Evolutionary conservation across 1,284 basidiomycete species (phyloP), one percentile per base, ranked within the genome.

Genomic region (Schizophyllum commune): DNA sequence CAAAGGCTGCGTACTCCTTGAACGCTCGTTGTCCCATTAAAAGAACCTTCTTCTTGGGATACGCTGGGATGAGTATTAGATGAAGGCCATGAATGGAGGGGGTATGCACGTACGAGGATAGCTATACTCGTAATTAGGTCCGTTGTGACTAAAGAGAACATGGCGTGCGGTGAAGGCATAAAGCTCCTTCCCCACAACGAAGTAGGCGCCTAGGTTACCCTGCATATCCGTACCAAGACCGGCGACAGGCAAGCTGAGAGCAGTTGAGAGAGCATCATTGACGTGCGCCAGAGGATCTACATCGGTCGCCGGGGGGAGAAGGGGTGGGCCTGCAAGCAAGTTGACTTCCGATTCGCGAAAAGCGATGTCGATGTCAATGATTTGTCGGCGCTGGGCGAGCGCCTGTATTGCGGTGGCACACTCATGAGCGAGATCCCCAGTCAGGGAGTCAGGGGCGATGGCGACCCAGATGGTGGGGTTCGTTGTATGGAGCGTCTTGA

Each of bases 141-240:
- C 64, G 51, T 65, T 56, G 52, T 52, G 32, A 11, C 60, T 54
- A 67, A 75, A 74, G 20, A 77, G 64, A 19, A 68, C 66, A 63
- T 78, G 71, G 58, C 72, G 72, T 60, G 70, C 69, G 34, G 75
- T 73, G 67, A 75, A 65, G 60, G 58, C 74, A 61, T 74, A 75
- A 61, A 76, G 71, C 20, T 71, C 64, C 4, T 72, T 58, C 9
- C 68, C 71, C 5, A 69, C 63, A 1, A 58, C 52, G 66, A 79
- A 76, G 63, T 74, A 79, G 57, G 70, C 65, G 8, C 74, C 75
- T 2, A 76, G 39, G 7, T 74, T 77, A 1, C 77, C 75, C 66
- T 77, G 68, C 62, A 65, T 67, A 5, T 64, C 4, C 21, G 68
- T 71, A 64, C 68, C 71, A 27, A 57, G 22, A 32, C 70, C 69